Evolutionary conservation across 163 green algal species (phyloP), one percentile per base, ranked within the genome.

Genomic region (Scenedesmus sp.): DNA sequence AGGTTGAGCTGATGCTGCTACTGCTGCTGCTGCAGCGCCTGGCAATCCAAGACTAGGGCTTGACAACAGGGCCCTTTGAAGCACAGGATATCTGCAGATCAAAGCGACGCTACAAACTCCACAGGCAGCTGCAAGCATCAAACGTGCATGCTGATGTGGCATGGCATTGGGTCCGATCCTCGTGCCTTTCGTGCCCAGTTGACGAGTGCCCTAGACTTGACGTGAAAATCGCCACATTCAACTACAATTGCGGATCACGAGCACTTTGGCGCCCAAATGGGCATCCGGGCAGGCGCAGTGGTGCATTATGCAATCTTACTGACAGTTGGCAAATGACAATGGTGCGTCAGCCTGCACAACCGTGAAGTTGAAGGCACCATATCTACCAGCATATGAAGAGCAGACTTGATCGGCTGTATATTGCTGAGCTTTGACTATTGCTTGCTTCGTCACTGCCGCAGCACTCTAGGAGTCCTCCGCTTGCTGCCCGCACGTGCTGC

Each of bases 121-220:
- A 34, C 34, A 26, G 0, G 34, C 59, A 60, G 77, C 34, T 84
- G 77, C 77, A 4, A 84, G 2, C 3, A 52, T 13, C 23, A 79
- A 79, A 46, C 70, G 70, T 79, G 66, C 74, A 55, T 83, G 77
- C 77, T 84, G 34, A 84, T 59, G 77, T 84, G 77, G 46, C 77
- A 84, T 84, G 34, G 77, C 77, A 84, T 56, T 57, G 13, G 46
- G 77, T 3, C 8, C 34, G 34, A 10, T 60, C 15, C 77, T 60
- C 46, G 77, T 60, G 5, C 7, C 1, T 60, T 60, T 9, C 8
- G n/a, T 23, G 1, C 10, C 18, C 18, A 84, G 34, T 9, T 6
- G 13, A 23, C 34, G 46, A 26, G 34, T 3, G 3, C 6, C 34
- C 34, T 26, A n/a, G 70, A 6, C 12, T 2, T 6, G 18, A 9